Percentiles rank a stretch among this genome's conserved stretches.
Evolutionary conservation across 176 grass and related monocot species (phyloP).

Genomic region (Urochloa ruziziensis): DNA sequence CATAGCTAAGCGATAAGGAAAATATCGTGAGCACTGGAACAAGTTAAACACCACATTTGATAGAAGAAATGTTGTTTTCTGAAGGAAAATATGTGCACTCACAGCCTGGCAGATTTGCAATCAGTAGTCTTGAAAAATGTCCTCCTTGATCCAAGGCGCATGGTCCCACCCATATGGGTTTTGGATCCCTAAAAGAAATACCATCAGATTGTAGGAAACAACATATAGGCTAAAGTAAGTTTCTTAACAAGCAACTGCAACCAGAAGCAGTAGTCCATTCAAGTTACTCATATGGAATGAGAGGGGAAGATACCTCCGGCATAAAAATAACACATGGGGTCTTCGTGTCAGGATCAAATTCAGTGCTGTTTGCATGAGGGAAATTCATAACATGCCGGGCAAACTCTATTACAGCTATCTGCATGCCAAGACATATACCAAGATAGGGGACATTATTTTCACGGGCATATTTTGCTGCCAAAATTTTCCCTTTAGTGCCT

Average conservation of each 20-base stretch:
- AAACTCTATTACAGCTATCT: slow-evolving; percentile 74
- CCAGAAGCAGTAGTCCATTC: neutral
- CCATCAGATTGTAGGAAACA: no score
- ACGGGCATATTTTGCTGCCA: slow-evolving; percentile 73
- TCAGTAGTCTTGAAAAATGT: slow-evolving; percentile 55
- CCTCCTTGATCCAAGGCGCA: slow-evolving; percentile 77
- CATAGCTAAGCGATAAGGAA: slow-evolving; percentile 41
- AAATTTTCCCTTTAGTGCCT: slow-evolving; percentile 74
- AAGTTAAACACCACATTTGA: neutral
- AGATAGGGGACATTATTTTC: slow-evolving; percentile 70
- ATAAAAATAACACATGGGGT: slow-evolving; percentile 68
- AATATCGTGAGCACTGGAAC: no score
- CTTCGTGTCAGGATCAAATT: slow-evolving; percentile 55
- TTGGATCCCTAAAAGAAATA: slow-evolving; percentile 61
- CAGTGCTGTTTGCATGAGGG: slow-evolving; percentile 54
- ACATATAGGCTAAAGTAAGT: neutral
- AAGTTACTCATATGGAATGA: no score
- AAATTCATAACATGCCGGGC: slow-evolving; percentile 62
- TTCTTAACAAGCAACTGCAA: neutral
- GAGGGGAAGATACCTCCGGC: slow-evolving; percentile 53
- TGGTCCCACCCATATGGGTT: slow-evolving; percentile 83
- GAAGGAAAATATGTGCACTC: slow-evolving; percentile 20
- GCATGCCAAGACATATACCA: slow-evolving; percentile 86
- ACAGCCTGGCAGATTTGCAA: slow-evolving; percentile 76
- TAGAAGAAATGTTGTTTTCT: neutral